Evolutionary conservation across 2,329 filamentous ascomycete species (phyloP).

Genomic region (Domatiomyces catenatus): DNA sequence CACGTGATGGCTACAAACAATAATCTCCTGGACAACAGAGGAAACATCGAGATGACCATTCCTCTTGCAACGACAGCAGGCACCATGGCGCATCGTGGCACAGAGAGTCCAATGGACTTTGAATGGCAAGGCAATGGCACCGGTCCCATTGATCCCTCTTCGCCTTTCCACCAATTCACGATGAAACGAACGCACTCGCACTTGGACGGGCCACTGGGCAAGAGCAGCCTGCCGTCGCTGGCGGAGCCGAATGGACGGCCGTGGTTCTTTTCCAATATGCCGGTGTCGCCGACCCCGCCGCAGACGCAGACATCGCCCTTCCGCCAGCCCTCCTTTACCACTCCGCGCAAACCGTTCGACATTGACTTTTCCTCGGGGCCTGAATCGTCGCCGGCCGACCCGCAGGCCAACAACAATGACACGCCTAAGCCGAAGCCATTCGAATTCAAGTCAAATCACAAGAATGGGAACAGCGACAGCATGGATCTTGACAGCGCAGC

Average conservation of each 20-base stretch:
- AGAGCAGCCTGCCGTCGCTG: slow-evolving; percentile 32
- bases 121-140: slow-evolving; percentile 33
- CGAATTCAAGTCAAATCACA: slow-evolving; percentile 4
- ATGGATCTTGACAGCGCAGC: slow-evolving; percentile 13
- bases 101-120: slow-evolving; percentile 37
- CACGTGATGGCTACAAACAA: background rate
- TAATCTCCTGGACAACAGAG: background rate
- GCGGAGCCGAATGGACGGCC: slow-evolving; percentile 36
- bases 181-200: slow-evolving; percentile 31
- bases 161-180: slow-evolving; percentile 34
- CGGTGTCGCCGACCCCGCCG: slow-evolving; percentile 18
- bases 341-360: slow-evolving; percentile 32
- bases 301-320: slow-evolving; percentile 19
- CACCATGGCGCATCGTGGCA: slow-evolving; percentile 17
- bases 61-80: background rate
- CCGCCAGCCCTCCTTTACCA: slow-evolving; percentile 31
- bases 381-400: slow-evolving; percentile 31
- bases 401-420: slow-evolving; percentile 31
- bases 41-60: background rate
- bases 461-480: background rate
- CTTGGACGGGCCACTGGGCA: slow-evolving; percentile 27
- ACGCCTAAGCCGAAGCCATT: slow-evolving; percentile 28
- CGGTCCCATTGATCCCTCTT: slow-evolving; percentile 31
- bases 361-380: slow-evolving; percentile 34
- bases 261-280: slow-evolving; percentile 33